Percentiles rank a stretch among this genome's conserved stretches.
Evolutionary conservation across 306 rosid species (phyloP).

Genomic region (Cucurbita moschata): DNA sequence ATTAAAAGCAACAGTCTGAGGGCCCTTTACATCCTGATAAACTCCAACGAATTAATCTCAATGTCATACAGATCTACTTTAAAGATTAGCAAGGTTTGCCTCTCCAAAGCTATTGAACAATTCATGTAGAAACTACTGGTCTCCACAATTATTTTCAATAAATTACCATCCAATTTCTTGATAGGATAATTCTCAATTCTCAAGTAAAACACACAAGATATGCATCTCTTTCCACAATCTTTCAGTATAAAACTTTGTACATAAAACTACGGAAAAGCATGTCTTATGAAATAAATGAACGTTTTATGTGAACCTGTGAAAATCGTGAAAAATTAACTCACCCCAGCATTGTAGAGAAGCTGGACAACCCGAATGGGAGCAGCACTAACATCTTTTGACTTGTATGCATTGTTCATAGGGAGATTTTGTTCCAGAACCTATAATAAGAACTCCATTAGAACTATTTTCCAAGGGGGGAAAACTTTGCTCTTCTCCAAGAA

Average conservation of each 20-base stretch:
- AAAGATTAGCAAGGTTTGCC: not conserved
- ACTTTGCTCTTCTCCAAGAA: not conserved
- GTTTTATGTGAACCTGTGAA: not conserved
- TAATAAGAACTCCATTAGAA: slow-evolving; percentile 11
- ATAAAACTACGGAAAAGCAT: not conserved
- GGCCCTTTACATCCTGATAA: slow-evolving; percentile 87
- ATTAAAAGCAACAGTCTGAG: slow-evolving; percentile 93
- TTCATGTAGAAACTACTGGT: not conserved
- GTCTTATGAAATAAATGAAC: not conserved
- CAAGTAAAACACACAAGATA: not conserved
- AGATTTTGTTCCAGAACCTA: slow-evolving; percentile 89
- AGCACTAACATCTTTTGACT: slow-evolving; percentile 65
- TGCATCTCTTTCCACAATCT: not conserved
- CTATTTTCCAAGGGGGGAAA: not conserved
- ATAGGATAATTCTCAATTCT: not conserved
- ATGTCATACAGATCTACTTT: not conserved
- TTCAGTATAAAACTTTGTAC: not conserved
- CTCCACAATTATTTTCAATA: not conserved
- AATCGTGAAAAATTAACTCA: slow-evolving; percentile 26
- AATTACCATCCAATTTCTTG: not conserved
- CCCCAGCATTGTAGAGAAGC: slow-evolving; percentile 87
- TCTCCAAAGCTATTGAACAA: not conserved
- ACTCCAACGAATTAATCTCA: slow-evolving; percentile 9
- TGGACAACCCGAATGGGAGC: slow-evolving; percentile 90
- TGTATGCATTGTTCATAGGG: slow-evolving; percentile 72